Percentiles rank a stretch among this genome's conserved stretches.
These are phyloP conservation scores for Pneumocystis jirovecii DNA, from an alignment of 1,139 yeast genomes.

Conservation along the genomic window DNA sequence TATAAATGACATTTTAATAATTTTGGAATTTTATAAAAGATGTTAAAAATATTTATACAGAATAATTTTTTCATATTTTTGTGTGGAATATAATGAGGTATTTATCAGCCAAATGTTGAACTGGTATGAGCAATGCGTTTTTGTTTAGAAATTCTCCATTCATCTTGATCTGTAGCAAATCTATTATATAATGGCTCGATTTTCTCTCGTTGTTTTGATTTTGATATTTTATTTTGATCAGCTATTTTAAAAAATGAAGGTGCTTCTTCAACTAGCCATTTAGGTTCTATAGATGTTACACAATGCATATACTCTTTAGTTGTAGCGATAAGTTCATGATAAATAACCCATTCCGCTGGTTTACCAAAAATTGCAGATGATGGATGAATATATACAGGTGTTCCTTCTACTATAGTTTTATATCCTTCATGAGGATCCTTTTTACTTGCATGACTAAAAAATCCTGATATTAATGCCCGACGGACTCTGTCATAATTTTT, in stretches of 20 bases:
- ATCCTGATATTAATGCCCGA: slow-evolving; percentile 70
- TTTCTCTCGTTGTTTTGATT: slow-evolving; percentile 33
- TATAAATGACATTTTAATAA: background rate
- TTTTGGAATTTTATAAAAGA: too few species aligned
- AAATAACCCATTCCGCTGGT: slow-evolving; percentile 63
- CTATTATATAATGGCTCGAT: slow-evolving; percentile 51
- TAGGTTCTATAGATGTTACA: slow-evolving; percentile 64
- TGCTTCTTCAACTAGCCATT: slow-evolving; percentile 74
- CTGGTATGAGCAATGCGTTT: slow-evolving; percentile 16
- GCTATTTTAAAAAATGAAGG: slow-evolving; percentile 68
- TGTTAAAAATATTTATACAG: too few species aligned
- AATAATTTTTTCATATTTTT: too few species aligned
- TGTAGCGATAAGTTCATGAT: slow-evolving; percentile 69
- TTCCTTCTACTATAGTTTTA: slow-evolving; percentile 59
- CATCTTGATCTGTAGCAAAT: slow-evolving; percentile 37
- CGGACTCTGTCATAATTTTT: slow-evolving; percentile 49
- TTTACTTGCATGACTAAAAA: slow-evolving; percentile 71
- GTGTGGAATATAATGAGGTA: background rate
- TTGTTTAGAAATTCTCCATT: slow-evolving; percentile 38
- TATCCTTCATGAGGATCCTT: slow-evolving; percentile 65
- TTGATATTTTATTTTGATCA: slow-evolving; percentile 29
- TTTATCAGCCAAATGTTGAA: background rate
- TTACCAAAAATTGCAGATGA: slow-evolving; percentile 67
- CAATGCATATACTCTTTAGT: slow-evolving; percentile 86
- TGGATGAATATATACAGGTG: slow-evolving; percentile 78